A percentile compares a stretch with the other conserved stretches of the same genome.
Evolutionary conservation across 176 grass and related monocot species (phyloP).

Genomic region (sorghum (Sorghum bicolor)): DNA sequence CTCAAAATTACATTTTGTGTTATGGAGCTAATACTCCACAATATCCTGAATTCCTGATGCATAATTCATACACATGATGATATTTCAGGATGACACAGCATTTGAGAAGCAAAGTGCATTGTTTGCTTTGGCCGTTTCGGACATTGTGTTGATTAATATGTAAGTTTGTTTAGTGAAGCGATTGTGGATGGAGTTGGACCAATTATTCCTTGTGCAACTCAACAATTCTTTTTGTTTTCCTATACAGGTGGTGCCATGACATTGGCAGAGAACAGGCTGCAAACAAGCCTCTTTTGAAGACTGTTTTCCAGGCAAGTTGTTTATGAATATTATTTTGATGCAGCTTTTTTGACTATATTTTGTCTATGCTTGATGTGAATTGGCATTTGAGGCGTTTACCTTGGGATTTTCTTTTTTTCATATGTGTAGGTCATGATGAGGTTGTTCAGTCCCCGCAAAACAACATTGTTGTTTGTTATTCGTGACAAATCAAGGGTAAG

Average conservation of each 20-base stretch:
- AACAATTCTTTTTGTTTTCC: slow-evolving; percentile 24
- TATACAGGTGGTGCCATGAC: slow-evolving; percentile 96
- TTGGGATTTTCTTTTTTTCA: slow-evolving; percentile 9
- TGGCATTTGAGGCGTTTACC: neutral
- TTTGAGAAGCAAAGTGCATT: slow-evolving; percentile 99
- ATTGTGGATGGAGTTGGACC: neutral
- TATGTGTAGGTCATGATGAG: slow-evolving; percentile 93
- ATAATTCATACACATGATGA: slow-evolving; percentile 1
- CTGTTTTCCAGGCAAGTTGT: slow-evolving; percentile 85
- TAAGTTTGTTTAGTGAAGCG: slow-evolving; percentile 44
- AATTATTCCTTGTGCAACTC: slow-evolving; percentile 21
- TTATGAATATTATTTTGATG: slow-evolving; percentile 3
- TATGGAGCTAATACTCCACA: neutral
- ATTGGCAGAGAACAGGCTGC: slow-evolving; percentile 99
- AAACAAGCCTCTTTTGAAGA: slow-evolving; percentile 99
- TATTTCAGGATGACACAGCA: slow-evolving; percentile 89
- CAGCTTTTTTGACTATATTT: neutral
- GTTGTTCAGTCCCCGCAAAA: slow-evolving; percentile 96
- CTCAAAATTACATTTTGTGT: slow-evolving; percentile 19
- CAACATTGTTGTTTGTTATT: slow-evolving; percentile 92
- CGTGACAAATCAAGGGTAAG: slow-evolving; percentile 94
- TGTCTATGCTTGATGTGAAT: neutral
- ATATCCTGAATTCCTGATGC: neutral
- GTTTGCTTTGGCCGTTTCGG: slow-evolving; percentile 97
- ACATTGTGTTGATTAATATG: slow-evolving; percentile 99